Evolutionary conservation across 106 monocot genomes (phyloP).

Genomic region (Narthecium ossifragum): DNA sequence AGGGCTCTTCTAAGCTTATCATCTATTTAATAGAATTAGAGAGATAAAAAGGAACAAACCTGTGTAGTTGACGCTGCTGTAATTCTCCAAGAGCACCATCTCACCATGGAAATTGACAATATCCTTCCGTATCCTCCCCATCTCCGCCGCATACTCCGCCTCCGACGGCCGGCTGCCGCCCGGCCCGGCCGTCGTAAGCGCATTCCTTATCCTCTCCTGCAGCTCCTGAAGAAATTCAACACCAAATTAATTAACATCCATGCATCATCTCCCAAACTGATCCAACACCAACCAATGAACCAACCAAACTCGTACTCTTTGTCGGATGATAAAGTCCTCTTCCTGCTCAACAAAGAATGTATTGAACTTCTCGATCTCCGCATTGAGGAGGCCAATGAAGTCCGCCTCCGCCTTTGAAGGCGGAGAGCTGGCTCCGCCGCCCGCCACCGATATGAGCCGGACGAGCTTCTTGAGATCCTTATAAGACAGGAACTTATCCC

Average conservation of each 20-base stretch:
- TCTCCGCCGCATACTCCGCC: conserved; percentile 28
- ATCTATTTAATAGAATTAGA: no score
- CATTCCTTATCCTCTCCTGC: conserved; percentile 44
- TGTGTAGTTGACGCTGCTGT: conserved; percentile 93
- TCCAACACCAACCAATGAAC: background rate
- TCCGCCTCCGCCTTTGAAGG: conserved; percentile 22
- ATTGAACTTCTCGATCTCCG: conserved; percentile 80
- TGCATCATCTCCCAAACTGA: background rate
- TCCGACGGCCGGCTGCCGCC: conserved; percentile 10
- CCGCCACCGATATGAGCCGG: conserved; percentile 28
- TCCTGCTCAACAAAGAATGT: conserved; percentile 82
- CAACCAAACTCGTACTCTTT: conserved; percentile 21
- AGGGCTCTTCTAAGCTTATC: no score
- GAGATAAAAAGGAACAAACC: no score
- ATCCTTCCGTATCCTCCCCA: conserved; percentile 41
- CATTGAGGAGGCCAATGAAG: conserved; percentile 56
- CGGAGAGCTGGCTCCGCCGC: no score
- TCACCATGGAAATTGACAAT: conserved; percentile 86
- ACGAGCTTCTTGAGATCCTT: conserved; percentile 85
- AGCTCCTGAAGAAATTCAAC: conserved; percentile 34
- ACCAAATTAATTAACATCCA: background rate
- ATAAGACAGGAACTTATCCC: conserved; percentile 73
- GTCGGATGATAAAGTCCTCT: conserved; percentile 78
- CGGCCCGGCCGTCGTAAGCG: conserved; percentile 4
- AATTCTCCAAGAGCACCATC: conserved; percentile 88